Conservation (phyloP, 2,329 filamentous ascomycete species). For the Chalaropsis thielavioides region DNA sequence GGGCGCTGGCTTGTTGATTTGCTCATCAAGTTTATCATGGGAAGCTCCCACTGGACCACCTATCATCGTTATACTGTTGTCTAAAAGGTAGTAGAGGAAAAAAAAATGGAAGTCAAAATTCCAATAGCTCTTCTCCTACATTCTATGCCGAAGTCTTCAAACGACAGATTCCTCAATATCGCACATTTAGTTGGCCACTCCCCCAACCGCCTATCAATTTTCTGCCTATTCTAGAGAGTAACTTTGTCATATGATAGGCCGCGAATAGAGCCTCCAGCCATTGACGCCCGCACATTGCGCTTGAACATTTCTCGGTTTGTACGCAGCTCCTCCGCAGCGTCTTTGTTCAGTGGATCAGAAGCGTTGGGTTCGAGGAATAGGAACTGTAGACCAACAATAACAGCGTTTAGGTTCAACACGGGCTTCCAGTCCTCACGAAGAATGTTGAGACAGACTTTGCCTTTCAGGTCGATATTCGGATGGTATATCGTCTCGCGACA, state of each 20-base stretch:
- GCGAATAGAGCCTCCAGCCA: conserved; percentile 66
- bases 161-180: not conserved
- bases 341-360: conserved; percentile 94
- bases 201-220: not conserved
- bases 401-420: conserved; percentile 87
- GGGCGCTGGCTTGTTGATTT: not conserved
- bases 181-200: not conserved
- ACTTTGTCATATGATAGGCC: conserved; percentile 52
- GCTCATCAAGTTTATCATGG: not conserved
- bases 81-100: too few species aligned
- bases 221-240: not conserved
- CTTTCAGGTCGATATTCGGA: conserved; percentile 94
- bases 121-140: not conserved
- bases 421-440: conserved; percentile 98
- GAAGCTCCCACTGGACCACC: too few species aligned
- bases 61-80: too few species aligned
- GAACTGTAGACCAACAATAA: conserved; percentile 90
- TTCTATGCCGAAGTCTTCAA: not conserved
- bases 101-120: not conserved
- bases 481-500: conserved; percentile 98
- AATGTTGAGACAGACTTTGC: conserved; percentile 97
- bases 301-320: conserved; percentile 78
- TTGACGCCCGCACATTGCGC: conserved; percentile 71
- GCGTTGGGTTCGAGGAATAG: conserved; percentile 96
- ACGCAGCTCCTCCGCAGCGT: conserved; percentile 84